Percentiles rank a stretch among this genome's conserved stretches.
Conservation (phyloP, 495 filamentous ascomycete genomes). For the Pyrenula massariospora region DNA sequence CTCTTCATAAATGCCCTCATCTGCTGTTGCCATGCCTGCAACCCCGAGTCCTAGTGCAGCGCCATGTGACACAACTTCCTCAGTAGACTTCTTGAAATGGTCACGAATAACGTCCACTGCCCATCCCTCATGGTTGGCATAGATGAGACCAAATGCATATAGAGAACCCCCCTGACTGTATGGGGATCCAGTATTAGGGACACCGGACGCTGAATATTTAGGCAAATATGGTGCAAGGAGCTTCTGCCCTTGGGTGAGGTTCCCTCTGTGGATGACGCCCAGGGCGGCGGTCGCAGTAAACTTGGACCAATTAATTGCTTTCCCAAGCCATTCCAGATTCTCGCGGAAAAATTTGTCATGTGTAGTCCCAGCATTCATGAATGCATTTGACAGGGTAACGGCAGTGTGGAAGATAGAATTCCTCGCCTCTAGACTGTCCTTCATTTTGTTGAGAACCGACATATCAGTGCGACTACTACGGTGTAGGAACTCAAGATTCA, state of each 20-base stretch:
- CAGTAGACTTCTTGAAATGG: conserved; percentile 74
- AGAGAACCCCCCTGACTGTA: conserved; percentile 95
- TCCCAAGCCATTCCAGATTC: conserved; percentile 95
- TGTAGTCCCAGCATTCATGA: conserved; percentile 99
- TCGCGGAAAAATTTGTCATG: conserved; percentile 96
- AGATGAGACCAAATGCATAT: conserved; percentile 92
- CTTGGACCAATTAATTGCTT: conserved; percentile 99
- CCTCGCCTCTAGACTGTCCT: conserved; percentile 85
- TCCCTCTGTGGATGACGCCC: conserved; percentile 93
- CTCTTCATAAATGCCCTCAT: conserved; percentile 81
- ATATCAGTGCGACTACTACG: conserved; percentile 84
- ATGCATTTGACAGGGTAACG: conserved; percentile 93
- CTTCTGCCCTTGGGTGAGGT: conserved; percentile 84
- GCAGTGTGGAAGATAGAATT: conserved; percentile 98
- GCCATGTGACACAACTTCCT: conserved; percentile 95
- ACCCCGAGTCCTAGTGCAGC: conserved; percentile 91
- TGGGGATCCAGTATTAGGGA: conserved; percentile 62
- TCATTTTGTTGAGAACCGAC: conserved; percentile 86
- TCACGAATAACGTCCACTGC: conserved; percentile 80
- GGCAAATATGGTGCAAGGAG: conserved; percentile 92
- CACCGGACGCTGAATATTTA: conserved; percentile 45
- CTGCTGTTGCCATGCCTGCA: conserved; percentile 93
- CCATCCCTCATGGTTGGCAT: conserved; percentile 91
- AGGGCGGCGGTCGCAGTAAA: conserved; percentile 96
- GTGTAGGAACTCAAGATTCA: conserved; percentile 93